These are phyloP conservation scores for Vanderwaltozyma verrucispora DNA, from an alignment of 805 yeast species.

Conservation along the genomic window DNA sequence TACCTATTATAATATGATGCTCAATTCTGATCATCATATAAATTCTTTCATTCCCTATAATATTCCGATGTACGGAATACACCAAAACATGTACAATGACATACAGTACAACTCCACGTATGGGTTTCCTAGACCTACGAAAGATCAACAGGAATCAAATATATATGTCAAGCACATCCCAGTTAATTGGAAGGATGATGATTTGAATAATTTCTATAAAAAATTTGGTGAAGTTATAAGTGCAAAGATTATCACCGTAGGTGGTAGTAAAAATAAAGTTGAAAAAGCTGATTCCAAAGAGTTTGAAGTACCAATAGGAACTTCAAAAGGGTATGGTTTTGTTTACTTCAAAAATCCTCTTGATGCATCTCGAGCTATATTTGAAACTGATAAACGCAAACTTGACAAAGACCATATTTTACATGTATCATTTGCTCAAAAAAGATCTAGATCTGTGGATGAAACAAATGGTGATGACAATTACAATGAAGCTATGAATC, in stretches of 20 bases:
- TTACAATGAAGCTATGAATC: neutral
- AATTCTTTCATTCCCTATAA: neutral
- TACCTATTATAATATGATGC: neutral
- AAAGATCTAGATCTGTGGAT: constrained; percentile 5
- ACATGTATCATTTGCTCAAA: constrained; percentile 68
- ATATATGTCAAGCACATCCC: constrained; percentile 62
- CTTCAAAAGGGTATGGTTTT: constrained; percentile 72
- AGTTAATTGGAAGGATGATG: constrained; percentile 42
- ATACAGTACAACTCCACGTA: neutral
- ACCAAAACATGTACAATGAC: neutral
- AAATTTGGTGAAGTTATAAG: constrained; percentile 43
- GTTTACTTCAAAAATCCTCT: constrained; percentile 60
- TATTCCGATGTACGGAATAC: too few species aligned
- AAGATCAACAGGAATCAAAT: constrained; percentile 56
- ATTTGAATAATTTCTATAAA: constrained; percentile 34
- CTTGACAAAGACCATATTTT: constrained; percentile 43
- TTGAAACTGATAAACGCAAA: constrained; percentile 32
- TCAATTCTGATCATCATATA: neutral
- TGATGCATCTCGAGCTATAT: constrained; percentile 60
- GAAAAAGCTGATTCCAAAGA: constrained; percentile 2
- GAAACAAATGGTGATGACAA: neutral
- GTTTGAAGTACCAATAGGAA: constrained; percentile 10
- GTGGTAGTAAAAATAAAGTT: constrained; percentile 19
- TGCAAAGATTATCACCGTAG: constrained; percentile 44
- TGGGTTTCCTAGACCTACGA: constrained; percentile 27